These are phyloP conservation scores for Carex pumila DNA, from an alignment of 176 grass and related monocot species.

Conservation along the genomic window DNA sequence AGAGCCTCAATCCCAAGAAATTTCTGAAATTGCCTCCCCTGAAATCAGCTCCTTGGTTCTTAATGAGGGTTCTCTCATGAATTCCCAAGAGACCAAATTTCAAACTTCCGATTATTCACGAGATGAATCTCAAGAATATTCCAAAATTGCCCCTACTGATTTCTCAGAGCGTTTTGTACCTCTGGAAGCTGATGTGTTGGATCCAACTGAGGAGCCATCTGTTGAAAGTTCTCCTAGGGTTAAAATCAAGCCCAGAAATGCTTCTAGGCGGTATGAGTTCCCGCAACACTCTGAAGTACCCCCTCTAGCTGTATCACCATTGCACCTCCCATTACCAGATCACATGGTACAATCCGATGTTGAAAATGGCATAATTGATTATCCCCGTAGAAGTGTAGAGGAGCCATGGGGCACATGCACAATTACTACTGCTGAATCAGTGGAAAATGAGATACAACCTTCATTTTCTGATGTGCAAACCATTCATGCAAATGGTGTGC, in stretches of 20 bases:
- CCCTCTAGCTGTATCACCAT: background rate
- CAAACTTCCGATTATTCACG: background rate
- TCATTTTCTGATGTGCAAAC: conserved; percentile 21
- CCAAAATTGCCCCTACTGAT: conserved; percentile 35
- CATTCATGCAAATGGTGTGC: conserved; percentile 24
- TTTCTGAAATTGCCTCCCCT: conserved; percentile 37
- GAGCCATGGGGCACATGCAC: background rate
- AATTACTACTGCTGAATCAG: conserved; percentile 1
- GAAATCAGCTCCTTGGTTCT: conserved; percentile 21
- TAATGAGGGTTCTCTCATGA: conserved; percentile 25
- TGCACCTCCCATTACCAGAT: background rate
- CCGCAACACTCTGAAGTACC: conserved; percentile 10
- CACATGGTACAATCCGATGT: background rate
- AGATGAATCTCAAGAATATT: conserved; percentile 27
- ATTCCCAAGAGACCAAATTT: background rate
- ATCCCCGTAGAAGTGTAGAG: background rate
- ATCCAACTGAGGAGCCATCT: background rate
- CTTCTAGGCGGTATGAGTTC: conserved; percentile 4
- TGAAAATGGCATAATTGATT: background rate
- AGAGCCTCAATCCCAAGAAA: conserved; percentile 20
- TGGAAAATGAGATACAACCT: background rate
- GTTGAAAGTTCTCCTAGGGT: conserved; percentile 8
- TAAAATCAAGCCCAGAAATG: conserved; percentile 19
- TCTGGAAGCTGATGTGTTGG: background rate
- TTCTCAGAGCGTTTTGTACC: background rate